Base-by-base conservation (phyloP, 495 filamentous ascomycete species). In the Neurospora sp. region DNA sequence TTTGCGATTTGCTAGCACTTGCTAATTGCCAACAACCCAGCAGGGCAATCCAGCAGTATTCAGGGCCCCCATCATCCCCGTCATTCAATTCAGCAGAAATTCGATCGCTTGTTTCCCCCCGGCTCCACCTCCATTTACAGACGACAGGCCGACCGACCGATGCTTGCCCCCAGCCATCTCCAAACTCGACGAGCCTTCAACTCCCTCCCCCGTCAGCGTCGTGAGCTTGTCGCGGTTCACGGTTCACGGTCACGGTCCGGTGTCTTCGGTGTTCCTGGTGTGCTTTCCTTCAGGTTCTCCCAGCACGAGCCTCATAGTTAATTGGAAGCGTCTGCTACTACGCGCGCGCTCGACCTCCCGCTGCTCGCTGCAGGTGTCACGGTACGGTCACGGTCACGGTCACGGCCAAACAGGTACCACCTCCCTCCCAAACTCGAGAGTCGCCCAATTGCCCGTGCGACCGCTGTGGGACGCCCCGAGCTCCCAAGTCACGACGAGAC, bases 81-180 rank as follows among this genome's bases (percentile, higher is more conserved):
- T 72, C 42, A 20, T 35, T 38, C 31, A 70, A 69, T 80, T 76
- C 75, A 80, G 76, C 76, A 76, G 75, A 76, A 81, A 76, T 76
- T 70, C 73, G 75, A 78, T 77, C 77, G 72, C 72, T 76, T 77
- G 76, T 42, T 42, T 70, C 37, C 39, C 77, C 75, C 69, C 73
- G 72, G 74, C 72, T 77, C 79, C 78, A 77, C 78, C 75, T 71
- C 74, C 72, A 77, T 62, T 60, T 62, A 62, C 54, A 62, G 54
- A 62, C 54, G 54, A 31, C 54, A 62, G 54, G 54, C 54, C 54
- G 54, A 31, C 54, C 54, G 46, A 71, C 79, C 75, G 78, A 83
- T 83, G 81, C 79, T 78, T 74, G 54, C 54, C 76, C 77, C 82
- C 80, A 82, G 79, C 81, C 80, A 81, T 83, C 79, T 76, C 74